phyloP scores from a whole-genome alignment of 495 filamentous ascomycete species.

The Hyaloscypha bicolor region DNA sequence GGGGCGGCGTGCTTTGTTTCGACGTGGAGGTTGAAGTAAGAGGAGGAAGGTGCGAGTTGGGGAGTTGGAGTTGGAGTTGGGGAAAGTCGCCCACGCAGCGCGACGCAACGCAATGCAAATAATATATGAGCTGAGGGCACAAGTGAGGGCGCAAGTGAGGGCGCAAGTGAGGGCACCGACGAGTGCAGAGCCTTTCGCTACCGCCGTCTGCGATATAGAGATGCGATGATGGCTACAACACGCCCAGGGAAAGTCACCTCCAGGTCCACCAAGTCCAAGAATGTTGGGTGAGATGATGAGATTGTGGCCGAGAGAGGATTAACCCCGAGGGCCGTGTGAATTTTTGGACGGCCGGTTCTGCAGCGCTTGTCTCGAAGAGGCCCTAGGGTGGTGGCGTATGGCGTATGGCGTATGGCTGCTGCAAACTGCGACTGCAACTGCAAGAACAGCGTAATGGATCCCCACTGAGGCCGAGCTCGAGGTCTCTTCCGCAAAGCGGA shows the following conservation, averaged over 20 bases:
- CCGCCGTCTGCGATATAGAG: neutral
- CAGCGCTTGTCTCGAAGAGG: slow-evolving; percentile 25
- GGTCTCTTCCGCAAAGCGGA: slow-evolving; percentile 14
- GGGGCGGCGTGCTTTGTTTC: slow-evolving; percentile 12
- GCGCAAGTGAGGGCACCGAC: too few species aligned
- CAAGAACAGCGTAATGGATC: slow-evolving; percentile 24
- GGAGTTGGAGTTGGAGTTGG: neutral
- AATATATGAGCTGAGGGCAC: too few species aligned
- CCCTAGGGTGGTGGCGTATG: slow-evolving; percentile 21
- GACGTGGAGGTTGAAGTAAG: neutral
- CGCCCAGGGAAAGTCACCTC: neutral
- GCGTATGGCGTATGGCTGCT: slow-evolving; percentile 24
- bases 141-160: too few species aligned
- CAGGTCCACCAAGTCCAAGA: neutral
- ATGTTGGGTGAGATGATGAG: slow-evolving; percentile 20
- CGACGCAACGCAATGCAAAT: too few species aligned
- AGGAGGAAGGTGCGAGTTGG: neutral
- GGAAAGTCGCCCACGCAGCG: neutral
- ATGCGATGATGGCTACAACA: slow-evolving; percentile 1
- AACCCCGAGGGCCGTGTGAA: slow-evolving; percentile 21
- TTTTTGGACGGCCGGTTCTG: slow-evolving; percentile 17
- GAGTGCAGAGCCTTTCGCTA: neutral
- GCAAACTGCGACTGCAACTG: neutral
- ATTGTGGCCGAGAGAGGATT: slow-evolving; percentile 23
- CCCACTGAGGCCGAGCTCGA: neutral